Conservation (phyloP, 805 yeast genomes). For the Saturnispora ahearnii region DNA sequence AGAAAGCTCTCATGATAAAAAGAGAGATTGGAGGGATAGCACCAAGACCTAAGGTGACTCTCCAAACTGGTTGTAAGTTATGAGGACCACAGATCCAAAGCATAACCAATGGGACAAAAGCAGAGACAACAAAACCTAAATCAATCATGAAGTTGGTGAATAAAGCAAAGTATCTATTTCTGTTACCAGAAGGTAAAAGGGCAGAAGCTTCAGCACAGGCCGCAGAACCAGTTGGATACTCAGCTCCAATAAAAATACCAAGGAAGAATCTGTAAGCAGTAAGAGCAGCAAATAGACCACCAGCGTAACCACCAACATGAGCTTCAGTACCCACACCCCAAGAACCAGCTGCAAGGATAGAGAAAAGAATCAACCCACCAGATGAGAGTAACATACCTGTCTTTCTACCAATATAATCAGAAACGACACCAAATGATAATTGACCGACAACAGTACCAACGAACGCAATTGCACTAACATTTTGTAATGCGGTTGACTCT, state of each 20-base stretch:
- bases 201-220: constrained; percentile 90
- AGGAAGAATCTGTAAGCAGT: constrained; percentile 79
- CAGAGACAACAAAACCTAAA: constrained; percentile 69
- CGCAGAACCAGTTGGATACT: constrained; percentile 88
- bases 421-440: constrained; percentile 66
- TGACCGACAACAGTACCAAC: constrained; percentile 90
- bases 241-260: constrained; percentile 92
- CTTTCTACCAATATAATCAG: constrained; percentile 77
- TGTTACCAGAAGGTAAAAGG: constrained; percentile 64
- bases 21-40: constrained; percentile 78
- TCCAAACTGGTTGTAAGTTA: constrained; percentile 80
- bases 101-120: constrained; percentile 80
- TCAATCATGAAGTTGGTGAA: constrained; percentile 88
- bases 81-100: constrained; percentile 70
- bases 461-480: constrained; percentile 81
- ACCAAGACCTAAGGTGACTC: constrained; percentile 83
- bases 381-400: constrained; percentile 78
- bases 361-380: constrained; percentile 61
- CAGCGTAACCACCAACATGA: constrained; percentile 38
- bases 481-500: constrained; percentile 60
- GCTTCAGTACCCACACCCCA: constrained; percentile 61
- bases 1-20: constrained; percentile 67
- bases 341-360: constrained; percentile 72
- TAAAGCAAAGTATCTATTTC: constrained; percentile 85
- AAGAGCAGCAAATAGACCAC: constrained; percentile 75